Percentiles rank a stretch among this genome's conserved stretches.
These are phyloP conservation scores for Clitopilus hobsonii DNA, from an alignment of 768 basidiomycete species.

Conservation along the genomic window DNA sequence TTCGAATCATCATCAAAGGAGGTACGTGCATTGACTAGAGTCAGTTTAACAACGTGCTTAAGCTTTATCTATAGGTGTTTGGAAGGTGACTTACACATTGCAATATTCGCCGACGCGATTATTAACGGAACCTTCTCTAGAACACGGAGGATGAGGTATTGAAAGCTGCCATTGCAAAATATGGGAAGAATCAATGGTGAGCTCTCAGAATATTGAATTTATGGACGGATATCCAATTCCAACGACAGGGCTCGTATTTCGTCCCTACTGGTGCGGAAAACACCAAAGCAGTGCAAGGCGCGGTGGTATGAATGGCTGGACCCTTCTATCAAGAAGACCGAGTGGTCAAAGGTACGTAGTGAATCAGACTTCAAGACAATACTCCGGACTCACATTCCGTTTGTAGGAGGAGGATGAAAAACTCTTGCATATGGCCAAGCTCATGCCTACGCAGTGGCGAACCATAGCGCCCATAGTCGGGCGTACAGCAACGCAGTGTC, in stretches of 20 bases:
- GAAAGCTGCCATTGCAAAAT: slow-evolving; percentile 97
- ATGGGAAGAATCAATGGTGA: slow-evolving; percentile 93
- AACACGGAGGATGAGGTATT: slow-evolving; percentile 98
- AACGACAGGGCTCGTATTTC: slow-evolving; percentile 88
- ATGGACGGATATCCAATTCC: slow-evolving; percentile 1
- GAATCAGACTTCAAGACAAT: neutral
- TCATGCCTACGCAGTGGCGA: slow-evolving; percentile 99
- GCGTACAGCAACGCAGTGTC: slow-evolving; percentile 93
- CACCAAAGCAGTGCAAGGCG: slow-evolving; percentile 98
- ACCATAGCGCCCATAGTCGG: slow-evolving; percentile 99
- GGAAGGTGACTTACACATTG: slow-evolving; percentile 63
- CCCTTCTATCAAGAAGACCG: slow-evolving; percentile 99
- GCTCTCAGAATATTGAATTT: slow-evolving; percentile 7
- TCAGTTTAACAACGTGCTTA: slow-evolving; percentile 1
- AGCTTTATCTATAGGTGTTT: slow-evolving; percentile 50
- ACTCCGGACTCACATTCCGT: slow-evolving; percentile 4
- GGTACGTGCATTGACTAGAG: slow-evolving; percentile 35
- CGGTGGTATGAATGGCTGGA: slow-evolving; percentile 99
- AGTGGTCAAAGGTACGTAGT: slow-evolving; percentile 88
- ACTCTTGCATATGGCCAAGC: slow-evolving; percentile 91
- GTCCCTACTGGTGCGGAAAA: slow-evolving; percentile 94
- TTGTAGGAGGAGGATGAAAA: slow-evolving; percentile 95
- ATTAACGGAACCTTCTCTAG: slow-evolving; percentile 27
- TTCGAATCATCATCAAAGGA: slow-evolving; percentile 90
- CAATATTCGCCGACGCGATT: neutral